These are phyloP conservation scores for Conringia planisiliqua DNA, from an alignment of 345 rosid genomes.

Conservation along the genomic window DNA sequence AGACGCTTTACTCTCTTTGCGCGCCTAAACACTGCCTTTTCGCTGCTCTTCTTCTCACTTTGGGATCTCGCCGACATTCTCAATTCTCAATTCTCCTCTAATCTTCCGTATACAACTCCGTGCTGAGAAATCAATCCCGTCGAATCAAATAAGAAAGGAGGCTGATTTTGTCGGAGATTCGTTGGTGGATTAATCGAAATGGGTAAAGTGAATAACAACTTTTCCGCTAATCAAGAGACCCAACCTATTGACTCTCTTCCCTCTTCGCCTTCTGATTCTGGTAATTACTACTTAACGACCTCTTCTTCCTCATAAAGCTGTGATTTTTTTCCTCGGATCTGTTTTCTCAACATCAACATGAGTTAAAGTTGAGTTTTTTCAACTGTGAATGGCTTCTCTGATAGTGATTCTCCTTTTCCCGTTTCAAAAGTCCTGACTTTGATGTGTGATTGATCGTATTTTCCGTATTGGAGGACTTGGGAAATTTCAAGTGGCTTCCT, in stretches of 20 bases:
- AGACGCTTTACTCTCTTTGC: slow-evolving; percentile 18
- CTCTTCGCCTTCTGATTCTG: slow-evolving; percentile 29
- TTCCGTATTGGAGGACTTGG: neutral
- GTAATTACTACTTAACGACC: slow-evolving; percentile 3
- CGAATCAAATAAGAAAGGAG: neutral
- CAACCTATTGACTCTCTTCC: slow-evolving; percentile 38
- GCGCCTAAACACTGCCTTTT: slow-evolving; percentile 17
- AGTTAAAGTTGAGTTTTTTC: neutral
- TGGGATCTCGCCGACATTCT: neutral
- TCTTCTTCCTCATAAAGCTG: neutral
- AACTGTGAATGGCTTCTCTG: neutral
- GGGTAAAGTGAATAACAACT: slow-evolving; percentile 13
- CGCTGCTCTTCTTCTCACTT: neutral
- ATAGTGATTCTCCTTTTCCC: neutral
- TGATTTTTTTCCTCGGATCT: neutral
- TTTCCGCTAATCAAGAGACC: slow-evolving; percentile 19
- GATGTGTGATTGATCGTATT: neutral
- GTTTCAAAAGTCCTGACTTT: neutral
- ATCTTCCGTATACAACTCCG: neutral
- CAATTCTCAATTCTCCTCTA: neutral
- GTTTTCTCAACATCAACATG: neutral
- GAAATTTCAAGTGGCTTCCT: neutral
- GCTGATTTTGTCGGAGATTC: neutral
- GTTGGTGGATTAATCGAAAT: slow-evolving; percentile 29
- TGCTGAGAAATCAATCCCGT: neutral